Conservation (phyloP, 2,329 filamentous ascomycete genomes). For the Neopestalotiopsis sp. region DNA sequence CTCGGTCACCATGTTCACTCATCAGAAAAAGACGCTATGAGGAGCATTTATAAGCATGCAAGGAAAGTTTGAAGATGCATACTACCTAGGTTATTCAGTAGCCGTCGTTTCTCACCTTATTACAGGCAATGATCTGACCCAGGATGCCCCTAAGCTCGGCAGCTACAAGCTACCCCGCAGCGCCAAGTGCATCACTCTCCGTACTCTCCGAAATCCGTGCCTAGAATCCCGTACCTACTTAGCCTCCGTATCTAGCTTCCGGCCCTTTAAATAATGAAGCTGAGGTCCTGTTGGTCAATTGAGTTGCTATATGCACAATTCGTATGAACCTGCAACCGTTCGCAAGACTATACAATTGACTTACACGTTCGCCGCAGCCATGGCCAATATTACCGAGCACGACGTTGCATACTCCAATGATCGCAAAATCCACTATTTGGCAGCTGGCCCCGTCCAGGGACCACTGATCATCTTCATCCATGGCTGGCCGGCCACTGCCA, state of each 20-base stretch:
- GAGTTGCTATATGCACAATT: not conserved
- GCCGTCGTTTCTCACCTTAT: too few species aligned
- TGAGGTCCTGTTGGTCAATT: not conserved
- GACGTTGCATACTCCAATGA: constrained; percentile 26
- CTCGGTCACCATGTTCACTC: too few species aligned
- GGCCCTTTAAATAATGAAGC: too few species aligned
- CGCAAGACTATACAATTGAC: not conserved
- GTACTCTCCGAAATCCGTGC: not conserved
- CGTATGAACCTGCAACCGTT: not conserved
- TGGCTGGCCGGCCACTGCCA: constrained; percentile 41
- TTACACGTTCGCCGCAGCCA: not conserved
- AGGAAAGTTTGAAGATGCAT: too few species aligned
- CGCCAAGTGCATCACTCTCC: not conserved
- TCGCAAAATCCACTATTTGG: constrained; percentile 35
- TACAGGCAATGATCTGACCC: too few species aligned
- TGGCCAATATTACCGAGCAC: constrained; percentile 18
- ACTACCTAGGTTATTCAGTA: too few species aligned
- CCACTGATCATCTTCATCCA: constrained; percentile 40
- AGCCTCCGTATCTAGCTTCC: constrained; percentile 1
- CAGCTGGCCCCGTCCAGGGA: constrained; percentile 32
- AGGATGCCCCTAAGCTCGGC: not conserved
- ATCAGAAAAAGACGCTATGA: too few species aligned
- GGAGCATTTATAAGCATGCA: too few species aligned
- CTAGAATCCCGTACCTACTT: too few species aligned
- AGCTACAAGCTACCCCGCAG: not conserved